Evolutionary conservation across 1,284 basidiomycete species (phyloP).

Genomic region (Heterobasidion parviporum): DNA sequence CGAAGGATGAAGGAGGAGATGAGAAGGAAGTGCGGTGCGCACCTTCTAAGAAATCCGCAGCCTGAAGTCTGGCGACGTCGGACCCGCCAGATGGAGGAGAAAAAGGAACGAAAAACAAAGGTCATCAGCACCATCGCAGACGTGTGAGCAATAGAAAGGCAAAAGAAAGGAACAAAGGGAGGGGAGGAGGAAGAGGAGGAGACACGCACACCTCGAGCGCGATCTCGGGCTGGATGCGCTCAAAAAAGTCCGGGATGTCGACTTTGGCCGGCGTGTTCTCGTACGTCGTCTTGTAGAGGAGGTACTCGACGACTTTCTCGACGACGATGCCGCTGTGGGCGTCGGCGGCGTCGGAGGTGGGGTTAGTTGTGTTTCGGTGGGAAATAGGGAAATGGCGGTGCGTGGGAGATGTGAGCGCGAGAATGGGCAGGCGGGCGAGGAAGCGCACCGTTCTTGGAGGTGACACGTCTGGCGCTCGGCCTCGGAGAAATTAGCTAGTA

Average conservation of each 20-base stretch:
- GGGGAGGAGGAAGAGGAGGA: background rate
- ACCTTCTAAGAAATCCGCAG: too few species aligned
- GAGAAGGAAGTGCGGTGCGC: too few species aligned
- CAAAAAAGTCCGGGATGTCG: conserved; percentile 72
- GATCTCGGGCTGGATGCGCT: conserved; percentile 73
- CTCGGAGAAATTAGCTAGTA: conserved; percentile 41
- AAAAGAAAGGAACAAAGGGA: background rate
- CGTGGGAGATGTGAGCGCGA: background rate
- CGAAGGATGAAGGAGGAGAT: too few species aligned
- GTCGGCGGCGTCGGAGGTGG: background rate
- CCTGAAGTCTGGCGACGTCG: too few species aligned
- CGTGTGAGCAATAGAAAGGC: too few species aligned
- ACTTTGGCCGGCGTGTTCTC: conserved; percentile 49
- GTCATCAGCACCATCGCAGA: too few species aligned
- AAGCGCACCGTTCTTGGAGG: conserved; percentile 37
- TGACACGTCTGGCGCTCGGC: conserved; percentile 37
- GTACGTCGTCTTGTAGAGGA: conserved; percentile 71
- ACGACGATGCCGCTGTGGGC: conserved; percentile 58
- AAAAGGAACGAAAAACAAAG: too few species aligned
- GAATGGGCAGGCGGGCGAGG: background rate
- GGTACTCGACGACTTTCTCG: conserved; percentile 78
- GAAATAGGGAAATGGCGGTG: background rate
- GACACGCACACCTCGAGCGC: conserved; percentile 71
- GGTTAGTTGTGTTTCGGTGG: background rate
- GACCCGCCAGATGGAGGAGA: too few species aligned